Base-by-base conservation (phyloP, 352 stramenopile species). In the Phytopythium delawarense region DNA sequence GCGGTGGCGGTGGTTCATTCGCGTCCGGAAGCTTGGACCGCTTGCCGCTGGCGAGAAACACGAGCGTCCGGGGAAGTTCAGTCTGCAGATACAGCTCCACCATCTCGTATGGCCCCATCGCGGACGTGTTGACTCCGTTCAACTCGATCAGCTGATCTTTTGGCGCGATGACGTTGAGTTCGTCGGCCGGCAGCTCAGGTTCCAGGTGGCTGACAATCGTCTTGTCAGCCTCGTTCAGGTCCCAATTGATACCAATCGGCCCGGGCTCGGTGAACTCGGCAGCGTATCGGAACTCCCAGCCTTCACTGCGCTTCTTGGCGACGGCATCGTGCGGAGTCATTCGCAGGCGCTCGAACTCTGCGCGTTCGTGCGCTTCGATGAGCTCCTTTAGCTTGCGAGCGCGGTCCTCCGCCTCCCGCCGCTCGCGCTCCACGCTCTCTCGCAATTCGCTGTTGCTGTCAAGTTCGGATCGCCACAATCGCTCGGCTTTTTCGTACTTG, bases 171-270 rank as follows among this genome's bases (percentile, higher is more conserved):
- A 92, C 69, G 12, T 78, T 70, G 8, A 81, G 45, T 28, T 72
- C 40, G n/a, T 78, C 59, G 2, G 83, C 83, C 11, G 74, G 66
- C 23, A 89, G 66, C 0, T 76, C 73, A 1, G 71, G 66, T 53
- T 89, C 83, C 20, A 92, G 62, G 62, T 81, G 71, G 34, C 77
- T 89, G 32, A 89, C 80, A 21, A 90, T 57, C 0, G 80, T 79
- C 30, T 74, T 78, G 49, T 79, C 67, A 20, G 44, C 61, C 40
- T 71, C 75, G 46, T 85, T 67, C 51, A 89, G 59, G 58, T 92
- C 79, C 83, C 83, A 92, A 60, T 89, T 87, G 48, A 90, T 69
- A 13, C 83, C 83, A 28, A 90, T 86, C 8, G 83, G 75, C 20
- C 78, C 78, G 21, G 67, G 72, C 1, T 71, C 77, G 25, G 66